Conservation (phyloP, 2,329 filamentous ascomycete genomes). For the Tolypocladium paradoxum region DNA sequence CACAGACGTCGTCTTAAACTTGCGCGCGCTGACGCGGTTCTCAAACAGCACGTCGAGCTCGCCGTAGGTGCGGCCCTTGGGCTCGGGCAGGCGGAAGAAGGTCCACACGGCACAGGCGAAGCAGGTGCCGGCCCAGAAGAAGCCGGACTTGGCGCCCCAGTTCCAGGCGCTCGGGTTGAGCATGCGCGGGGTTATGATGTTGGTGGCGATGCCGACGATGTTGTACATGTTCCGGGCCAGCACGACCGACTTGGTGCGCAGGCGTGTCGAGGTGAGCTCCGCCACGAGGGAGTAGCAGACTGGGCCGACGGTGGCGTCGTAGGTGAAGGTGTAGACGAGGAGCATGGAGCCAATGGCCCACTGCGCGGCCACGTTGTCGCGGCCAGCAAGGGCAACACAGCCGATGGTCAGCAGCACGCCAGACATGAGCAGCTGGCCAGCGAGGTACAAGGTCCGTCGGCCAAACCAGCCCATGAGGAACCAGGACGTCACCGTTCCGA, state of each 20-base stretch:
- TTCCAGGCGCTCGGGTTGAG: slow-evolving; percentile 34
- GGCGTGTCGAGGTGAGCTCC: slow-evolving; percentile 33
- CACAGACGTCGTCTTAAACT: slow-evolving; percentile 24
- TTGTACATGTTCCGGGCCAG: slow-evolving; percentile 37
- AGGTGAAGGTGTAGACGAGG: slow-evolving; percentile 32
- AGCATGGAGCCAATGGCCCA: slow-evolving; percentile 36
- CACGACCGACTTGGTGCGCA: slow-evolving; percentile 35
- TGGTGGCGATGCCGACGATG: slow-evolving; percentile 34
- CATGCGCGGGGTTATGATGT: slow-evolving; percentile 35
- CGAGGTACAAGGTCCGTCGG: slow-evolving; percentile 32
- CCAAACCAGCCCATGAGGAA: slow-evolving; percentile 31
- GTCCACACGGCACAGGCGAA: slow-evolving; percentile 36
- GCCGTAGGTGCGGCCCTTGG: slow-evolving; percentile 39
- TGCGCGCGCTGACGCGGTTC: slow-evolving; percentile 27
- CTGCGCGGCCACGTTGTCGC: slow-evolving; percentile 33
- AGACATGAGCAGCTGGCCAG: slow-evolving; percentile 37
- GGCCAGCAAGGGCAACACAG: slow-evolving; percentile 42
- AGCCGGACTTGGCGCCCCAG: slow-evolving; percentile 36
- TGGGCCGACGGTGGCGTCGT: slow-evolving; percentile 25
- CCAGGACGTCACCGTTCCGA: slow-evolving; percentile 37
- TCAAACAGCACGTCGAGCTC: slow-evolving; percentile 48
- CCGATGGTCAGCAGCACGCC: slow-evolving; percentile 30
- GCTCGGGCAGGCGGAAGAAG: slow-evolving; percentile 42
- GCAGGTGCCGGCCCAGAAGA: slow-evolving; percentile 35
- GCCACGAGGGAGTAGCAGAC: slow-evolving; percentile 79